Percentiles rank a stretch among this genome's conserved stretches.
These are phyloP conservation scores for Taphrina populina DNA, from an alignment of 1,139 yeast species.

Conservation along the genomic window DNA sequence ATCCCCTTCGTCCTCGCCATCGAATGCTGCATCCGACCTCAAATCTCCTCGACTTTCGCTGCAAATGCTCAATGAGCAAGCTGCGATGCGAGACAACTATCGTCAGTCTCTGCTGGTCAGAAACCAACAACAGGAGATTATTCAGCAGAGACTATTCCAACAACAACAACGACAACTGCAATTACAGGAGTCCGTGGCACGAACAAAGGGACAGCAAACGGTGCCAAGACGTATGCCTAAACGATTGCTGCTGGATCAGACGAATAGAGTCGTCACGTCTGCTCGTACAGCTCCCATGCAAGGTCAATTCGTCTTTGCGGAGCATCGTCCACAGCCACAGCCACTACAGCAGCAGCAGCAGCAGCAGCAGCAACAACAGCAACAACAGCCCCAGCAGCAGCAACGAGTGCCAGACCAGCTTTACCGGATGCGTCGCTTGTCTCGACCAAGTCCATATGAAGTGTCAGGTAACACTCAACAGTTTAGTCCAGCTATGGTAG, in stretches of 20 bases:
- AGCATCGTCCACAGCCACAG: neutral
- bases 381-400: neutral
- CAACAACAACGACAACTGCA: neutral
- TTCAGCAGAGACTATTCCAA: conserved; percentile 6
- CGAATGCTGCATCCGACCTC: too few species aligned
- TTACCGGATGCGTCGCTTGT: conserved; percentile 9
- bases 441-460: conserved; percentile 9
- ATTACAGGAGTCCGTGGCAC: neutral
- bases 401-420: too few species aligned
- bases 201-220: neutral
- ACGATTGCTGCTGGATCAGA: neutral
- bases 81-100: conserved; percentile 2
- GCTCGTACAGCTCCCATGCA: conserved; percentile 12
- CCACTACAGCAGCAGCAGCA: neutral
- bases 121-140: conserved; percentile 7
- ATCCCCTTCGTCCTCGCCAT: too few species aligned
- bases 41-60: conserved; percentile 1
- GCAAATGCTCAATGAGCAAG: conserved; percentile 1
- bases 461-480: neutral
- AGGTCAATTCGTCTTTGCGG: too few species aligned
- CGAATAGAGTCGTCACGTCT: conserved; percentile 1
- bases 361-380: neutral
- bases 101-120: neutral
- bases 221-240: neutral
- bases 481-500: too few species aligned